These are phyloP conservation scores for Hebeloma cylindrosporum DNA, from an alignment of 768 basidiomycete genomes.

Conservation along the genomic window DNA sequence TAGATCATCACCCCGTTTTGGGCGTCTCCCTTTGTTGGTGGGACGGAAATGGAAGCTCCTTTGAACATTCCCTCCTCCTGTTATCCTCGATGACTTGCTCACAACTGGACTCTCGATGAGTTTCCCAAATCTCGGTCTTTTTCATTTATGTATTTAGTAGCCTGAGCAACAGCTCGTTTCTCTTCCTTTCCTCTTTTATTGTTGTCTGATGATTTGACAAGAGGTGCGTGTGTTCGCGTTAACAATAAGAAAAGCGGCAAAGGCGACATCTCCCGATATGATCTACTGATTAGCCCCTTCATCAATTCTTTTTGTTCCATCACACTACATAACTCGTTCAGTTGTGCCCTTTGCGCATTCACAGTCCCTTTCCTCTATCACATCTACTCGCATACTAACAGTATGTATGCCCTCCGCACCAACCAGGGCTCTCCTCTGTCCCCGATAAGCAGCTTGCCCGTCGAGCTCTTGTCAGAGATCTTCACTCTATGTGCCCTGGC, in stretches of 20 bases:
- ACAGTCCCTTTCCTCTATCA: slow-evolving; percentile 11
- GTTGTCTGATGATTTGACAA: slow-evolving; percentile 24
- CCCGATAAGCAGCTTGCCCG: slow-evolving; percentile 47
- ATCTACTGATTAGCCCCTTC: slow-evolving; percentile 30
- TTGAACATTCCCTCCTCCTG: slow-evolving; percentile 22
- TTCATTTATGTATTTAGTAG: slow-evolving; percentile 12
- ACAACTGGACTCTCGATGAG: neutral
- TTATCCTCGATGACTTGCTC: slow-evolving; percentile 3
- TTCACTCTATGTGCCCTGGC: slow-evolving; percentile 48
- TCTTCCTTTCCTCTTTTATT: slow-evolving; percentile 22
- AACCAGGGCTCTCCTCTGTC: slow-evolving; percentile 19
- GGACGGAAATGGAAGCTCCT: slow-evolving; percentile 27
- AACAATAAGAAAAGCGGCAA: slow-evolving; percentile 36
- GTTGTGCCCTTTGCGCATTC: slow-evolving; percentile 14
- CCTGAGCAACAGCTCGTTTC: slow-evolving; percentile 13
- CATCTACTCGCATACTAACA: slow-evolving; percentile 5
- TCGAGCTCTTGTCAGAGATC: slow-evolving; percentile 57
- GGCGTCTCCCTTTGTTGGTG: slow-evolving; percentile 29
- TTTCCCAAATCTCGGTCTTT: neutral
- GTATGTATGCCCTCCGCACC: slow-evolving; percentile 16
- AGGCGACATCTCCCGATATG: slow-evolving; percentile 30
- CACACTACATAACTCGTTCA: slow-evolving; percentile 30
- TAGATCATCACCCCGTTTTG: slow-evolving; percentile 23
- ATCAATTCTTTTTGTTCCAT: slow-evolving; percentile 38
- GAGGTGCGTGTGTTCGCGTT: slow-evolving; percentile 28